These are phyloP conservation scores for Mycena pura DNA, from an alignment of 768 basidiomycete species.

Conservation along the genomic window DNA sequence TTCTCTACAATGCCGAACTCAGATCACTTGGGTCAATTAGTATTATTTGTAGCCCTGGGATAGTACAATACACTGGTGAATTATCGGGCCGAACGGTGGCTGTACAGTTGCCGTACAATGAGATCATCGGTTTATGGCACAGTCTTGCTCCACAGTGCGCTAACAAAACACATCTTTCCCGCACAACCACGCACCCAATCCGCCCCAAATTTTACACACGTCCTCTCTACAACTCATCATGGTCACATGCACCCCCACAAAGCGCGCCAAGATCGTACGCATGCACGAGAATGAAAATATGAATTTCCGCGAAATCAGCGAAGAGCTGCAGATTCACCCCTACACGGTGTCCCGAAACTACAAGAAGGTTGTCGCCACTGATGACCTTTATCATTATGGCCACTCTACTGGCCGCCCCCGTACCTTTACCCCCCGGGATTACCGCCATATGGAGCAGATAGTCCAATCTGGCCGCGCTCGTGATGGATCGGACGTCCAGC, in stretches of 20 bases:
- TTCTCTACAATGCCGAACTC: not conserved
- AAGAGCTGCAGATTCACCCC: not conserved
- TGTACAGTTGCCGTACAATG: too few relatives aligned
- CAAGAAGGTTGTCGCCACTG: not conserved
- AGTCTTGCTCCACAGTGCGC: not conserved
- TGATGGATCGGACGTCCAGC: not conserved
- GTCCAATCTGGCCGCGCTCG: not conserved
- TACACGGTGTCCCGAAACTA: not conserved
- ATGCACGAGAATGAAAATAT: constrained; percentile 6
- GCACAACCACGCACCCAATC: not conserved
- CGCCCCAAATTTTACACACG: not conserved
- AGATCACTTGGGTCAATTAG: not conserved
- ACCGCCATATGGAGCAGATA: not conserved
- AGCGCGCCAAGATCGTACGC: not conserved
- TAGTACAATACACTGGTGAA: too few relatives aligned
- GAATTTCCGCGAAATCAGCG: not conserved
- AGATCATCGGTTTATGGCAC: not conserved
- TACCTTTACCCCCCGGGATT: not conserved
- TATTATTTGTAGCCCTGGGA: not conserved
- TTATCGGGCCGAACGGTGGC: too few relatives aligned
- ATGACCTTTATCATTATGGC: not conserved
- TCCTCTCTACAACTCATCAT: not conserved
- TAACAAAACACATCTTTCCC: not conserved
- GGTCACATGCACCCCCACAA: constrained; percentile 8
- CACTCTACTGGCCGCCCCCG: not conserved